These are phyloP conservation scores for Penicillium sclerotiorum DNA, from an alignment of 2,329 filamentous ascomycete species.

Conservation along the genomic window DNA sequence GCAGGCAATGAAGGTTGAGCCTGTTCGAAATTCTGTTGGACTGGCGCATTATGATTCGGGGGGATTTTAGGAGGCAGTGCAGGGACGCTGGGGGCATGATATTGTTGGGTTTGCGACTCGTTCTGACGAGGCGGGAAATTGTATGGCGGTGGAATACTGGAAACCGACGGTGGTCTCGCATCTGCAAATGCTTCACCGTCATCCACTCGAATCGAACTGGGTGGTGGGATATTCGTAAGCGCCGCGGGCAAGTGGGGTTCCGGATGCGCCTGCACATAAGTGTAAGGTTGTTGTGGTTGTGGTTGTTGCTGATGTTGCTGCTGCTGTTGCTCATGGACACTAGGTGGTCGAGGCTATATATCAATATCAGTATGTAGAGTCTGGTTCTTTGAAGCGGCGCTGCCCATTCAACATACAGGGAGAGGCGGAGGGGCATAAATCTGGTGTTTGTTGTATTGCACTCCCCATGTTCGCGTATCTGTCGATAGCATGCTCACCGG, in stretches of 20 bases:
- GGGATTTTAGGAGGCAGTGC: slow-evolving; percentile 48
- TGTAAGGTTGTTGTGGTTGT: neutral
- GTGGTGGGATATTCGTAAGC: slow-evolving; percentile 18
- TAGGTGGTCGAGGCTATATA: slow-evolving; percentile 41
- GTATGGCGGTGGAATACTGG: slow-evolving; percentile 26
- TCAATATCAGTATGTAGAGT: slow-evolving; percentile 8
- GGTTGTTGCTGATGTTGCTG: neutral
- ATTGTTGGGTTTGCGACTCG: slow-evolving; percentile 17
- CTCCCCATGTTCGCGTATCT: slow-evolving; percentile 47
- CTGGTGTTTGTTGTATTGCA: slow-evolving; percentile 44
- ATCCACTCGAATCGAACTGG: no score
- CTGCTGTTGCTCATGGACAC: slow-evolving; percentile 26
- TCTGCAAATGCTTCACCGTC: slow-evolving; percentile 16
- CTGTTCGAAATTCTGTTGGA: slow-evolving; percentile 27
- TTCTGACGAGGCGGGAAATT: slow-evolving; percentile 1
- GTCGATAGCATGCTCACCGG: slow-evolving; percentile 19
- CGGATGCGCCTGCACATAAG: neutral
- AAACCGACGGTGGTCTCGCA: slow-evolving; percentile 8
- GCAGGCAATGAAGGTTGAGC: slow-evolving; percentile 16
- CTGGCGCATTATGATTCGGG: slow-evolving; percentile 34
- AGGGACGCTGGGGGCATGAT: slow-evolving; percentile 26
- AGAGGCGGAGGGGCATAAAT: slow-evolving; percentile 36
- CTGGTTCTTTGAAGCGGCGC: neutral
- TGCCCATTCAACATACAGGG: slow-evolving; percentile 39
- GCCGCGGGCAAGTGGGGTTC: no score